Conservation (phyloP, 2,329 filamentous ascomycete species). For the Bretziella fagacearum region DNA sequence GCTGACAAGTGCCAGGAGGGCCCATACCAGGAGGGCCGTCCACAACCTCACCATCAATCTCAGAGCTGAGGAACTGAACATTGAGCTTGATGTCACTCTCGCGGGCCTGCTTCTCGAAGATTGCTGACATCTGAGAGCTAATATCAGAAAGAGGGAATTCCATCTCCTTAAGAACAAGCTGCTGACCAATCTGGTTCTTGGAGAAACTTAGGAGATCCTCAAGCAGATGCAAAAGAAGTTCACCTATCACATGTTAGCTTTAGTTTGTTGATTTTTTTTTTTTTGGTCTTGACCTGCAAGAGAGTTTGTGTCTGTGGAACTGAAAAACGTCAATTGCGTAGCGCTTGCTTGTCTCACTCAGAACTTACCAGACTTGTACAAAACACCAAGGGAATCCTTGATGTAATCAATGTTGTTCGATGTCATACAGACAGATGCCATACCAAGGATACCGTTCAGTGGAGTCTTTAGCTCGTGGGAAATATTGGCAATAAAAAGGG, state of each 20-base stretch:
- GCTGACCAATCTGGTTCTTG: constrained; percentile 84
- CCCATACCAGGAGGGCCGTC: constrained; percentile 31
- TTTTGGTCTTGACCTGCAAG: background rate
- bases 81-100: constrained; percentile 60
- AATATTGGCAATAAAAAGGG: constrained; percentile 92
- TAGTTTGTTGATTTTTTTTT: too few species aligned
- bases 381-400: constrained; percentile 67
- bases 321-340: too few species aligned
- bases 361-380: constrained; percentile 57
- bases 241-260: constrained; percentile 25
- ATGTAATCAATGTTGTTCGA: constrained; percentile 65
- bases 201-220: constrained; percentile 86
- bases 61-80: constrained; percentile 39
- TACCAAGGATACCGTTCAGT: constrained; percentile 85
- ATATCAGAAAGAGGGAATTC: constrained; percentile 78
- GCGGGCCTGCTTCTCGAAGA: constrained; percentile 78
- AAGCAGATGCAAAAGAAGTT: constrained; percentile 67
- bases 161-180: constrained; percentile 63
- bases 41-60: background rate
- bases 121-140: constrained; percentile 62
- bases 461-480: constrained; percentile 79
- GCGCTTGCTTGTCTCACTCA: background rate
- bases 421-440: constrained; percentile 86
- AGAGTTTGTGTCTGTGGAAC: background rate
- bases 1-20: constrained; percentile 44